Evolutionary conservation across 2,329 filamentous ascomycete species (phyloP).

Genomic region (Ophiostoma perfectum): DNA sequence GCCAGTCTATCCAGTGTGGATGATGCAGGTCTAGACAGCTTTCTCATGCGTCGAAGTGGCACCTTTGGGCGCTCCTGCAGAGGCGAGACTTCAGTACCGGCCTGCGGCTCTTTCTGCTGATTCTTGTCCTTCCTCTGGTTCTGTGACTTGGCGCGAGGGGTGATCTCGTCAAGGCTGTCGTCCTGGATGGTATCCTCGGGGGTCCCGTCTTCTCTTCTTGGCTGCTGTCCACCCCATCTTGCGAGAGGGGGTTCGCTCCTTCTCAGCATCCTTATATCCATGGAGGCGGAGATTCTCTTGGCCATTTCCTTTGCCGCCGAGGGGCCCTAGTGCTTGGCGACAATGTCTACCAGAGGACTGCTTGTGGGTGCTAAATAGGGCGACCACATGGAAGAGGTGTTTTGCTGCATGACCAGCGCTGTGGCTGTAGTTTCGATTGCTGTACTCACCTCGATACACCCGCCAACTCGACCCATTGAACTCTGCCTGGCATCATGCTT

Average conservation of each 20-base stretch:
- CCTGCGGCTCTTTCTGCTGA: background rate
- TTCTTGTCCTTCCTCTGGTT: background rate
- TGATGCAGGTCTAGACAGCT: constrained; percentile 23
- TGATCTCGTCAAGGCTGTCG: constrained; percentile 21
- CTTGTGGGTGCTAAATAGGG: constrained; percentile 36
- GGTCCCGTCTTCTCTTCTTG: background rate
- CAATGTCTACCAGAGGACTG: constrained; percentile 41
- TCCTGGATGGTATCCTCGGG: constrained; percentile 2
- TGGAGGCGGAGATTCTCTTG: constrained; percentile 29
- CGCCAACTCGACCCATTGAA: constrained; percentile 24
- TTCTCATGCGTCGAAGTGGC: constrained; percentile 25
- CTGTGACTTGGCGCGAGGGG: constrained; percentile 19
- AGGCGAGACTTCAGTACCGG: background rate
- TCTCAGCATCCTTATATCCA: constrained; percentile 15
- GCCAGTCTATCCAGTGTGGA: constrained; percentile 6
- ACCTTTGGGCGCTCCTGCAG: background rate
- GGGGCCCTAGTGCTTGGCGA: constrained; percentile 46
- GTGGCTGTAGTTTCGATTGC: constrained; percentile 48
- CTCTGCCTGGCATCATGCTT: constrained; percentile 21
- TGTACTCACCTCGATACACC: constrained; percentile 42
- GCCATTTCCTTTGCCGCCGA: constrained; percentile 42
- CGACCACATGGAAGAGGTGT: constrained; percentile 48
- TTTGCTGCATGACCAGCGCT: constrained; percentile 47
- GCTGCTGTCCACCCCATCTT: background rate
- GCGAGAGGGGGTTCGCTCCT: background rate